Conservation (phyloP, 2,329 filamentous ascomycete genomes). For the Penicillium vulpinum region DNA sequence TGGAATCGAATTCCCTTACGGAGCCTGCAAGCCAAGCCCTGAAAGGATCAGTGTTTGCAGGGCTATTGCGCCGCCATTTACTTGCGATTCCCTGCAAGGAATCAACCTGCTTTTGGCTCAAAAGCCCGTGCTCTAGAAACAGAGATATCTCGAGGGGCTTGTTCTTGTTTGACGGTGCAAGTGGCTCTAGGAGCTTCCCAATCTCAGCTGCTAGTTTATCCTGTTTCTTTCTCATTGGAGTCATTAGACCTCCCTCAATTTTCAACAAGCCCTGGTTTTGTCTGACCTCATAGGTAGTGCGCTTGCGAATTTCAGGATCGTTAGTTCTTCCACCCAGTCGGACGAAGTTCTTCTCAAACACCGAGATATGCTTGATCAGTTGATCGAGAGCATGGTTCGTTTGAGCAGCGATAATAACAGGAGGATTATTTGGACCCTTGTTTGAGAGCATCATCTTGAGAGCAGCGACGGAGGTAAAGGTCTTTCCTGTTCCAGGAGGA, state of each 20-base stretch:
- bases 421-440: constrained; percentile 56
- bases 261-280: constrained; percentile 31
- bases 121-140: constrained; percentile 57
- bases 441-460: constrained; percentile 66
- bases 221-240: constrained; percentile 44
- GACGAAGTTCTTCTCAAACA: constrained; percentile 63
- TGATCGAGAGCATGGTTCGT: constrained; percentile 92
- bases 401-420: constrained; percentile 78
- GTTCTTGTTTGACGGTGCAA: constrained; percentile 37
- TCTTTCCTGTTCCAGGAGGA: constrained; percentile 79
- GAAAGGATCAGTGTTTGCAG: constrained; percentile 39
- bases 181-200: constrained; percentile 43
- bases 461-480: constrained; percentile 73
- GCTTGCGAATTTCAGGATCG: constrained; percentile 63
- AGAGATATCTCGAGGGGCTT: constrained; percentile 55
- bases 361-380: constrained; percentile 64
- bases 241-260: constrained; percentile 44
- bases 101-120: constrained; percentile 63
- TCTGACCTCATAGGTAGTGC: constrained; percentile 66
- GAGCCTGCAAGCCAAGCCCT: constrained; percentile 59
- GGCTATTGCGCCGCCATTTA: constrained; percentile 38
- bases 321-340: constrained; percentile 70
- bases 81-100: constrained; percentile 57
- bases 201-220: constrained; percentile 47
- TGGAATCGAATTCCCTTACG: constrained; percentile 48